Evolutionary conservation across 495 filamentous ascomycete species (phyloP).

Genomic region (Penicillium canariense): DNA sequence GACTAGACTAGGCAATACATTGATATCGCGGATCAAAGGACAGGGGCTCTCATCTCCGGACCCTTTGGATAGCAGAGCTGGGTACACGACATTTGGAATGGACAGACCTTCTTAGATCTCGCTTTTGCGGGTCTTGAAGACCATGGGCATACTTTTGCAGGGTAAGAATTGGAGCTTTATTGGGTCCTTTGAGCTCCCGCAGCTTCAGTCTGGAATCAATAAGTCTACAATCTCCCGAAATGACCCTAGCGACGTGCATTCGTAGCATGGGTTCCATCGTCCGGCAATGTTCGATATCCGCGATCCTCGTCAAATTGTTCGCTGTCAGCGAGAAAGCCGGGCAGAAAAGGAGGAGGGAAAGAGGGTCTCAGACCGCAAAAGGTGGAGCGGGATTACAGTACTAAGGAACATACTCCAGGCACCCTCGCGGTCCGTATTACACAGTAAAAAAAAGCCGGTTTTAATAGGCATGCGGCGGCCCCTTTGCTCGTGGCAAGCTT

Average conservation of each 20-base stretch:
- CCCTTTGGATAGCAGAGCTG: slow-evolving; percentile 82
- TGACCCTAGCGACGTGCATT: neutral
- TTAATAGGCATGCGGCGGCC: slow-evolving; percentile 9
- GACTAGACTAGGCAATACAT: slow-evolving; percentile 66
- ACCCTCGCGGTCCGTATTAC: slow-evolving; percentile 12
- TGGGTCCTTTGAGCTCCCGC: neutral
- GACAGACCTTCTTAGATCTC: slow-evolving; percentile 64
- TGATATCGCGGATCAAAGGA: slow-evolving; percentile 73
- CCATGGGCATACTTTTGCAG: slow-evolving; percentile 23
- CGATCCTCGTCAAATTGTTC: slow-evolving; percentile 2
- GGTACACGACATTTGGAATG: slow-evolving; percentile 62
- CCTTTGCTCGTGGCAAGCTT: slow-evolving; percentile 5
- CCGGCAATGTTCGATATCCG: slow-evolving; percentile 1
- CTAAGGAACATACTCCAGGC: neutral
- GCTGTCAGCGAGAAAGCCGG: neutral
- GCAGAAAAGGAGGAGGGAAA: slow-evolving; percentile 15
- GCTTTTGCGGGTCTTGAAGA: slow-evolving; percentile 59
- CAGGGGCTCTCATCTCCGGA: slow-evolving; percentile 73
- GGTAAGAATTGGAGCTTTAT: neutral
- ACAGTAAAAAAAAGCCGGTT: slow-evolving; percentile 19
- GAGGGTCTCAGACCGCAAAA: neutral
- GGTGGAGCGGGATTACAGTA: neutral
- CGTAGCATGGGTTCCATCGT: neutral
- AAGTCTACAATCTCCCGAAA: neutral
- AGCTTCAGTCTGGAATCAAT: neutral